Conservation (phyloP, 2,329 filamentous ascomycete species). For the Monosporascus sp. region DNA sequence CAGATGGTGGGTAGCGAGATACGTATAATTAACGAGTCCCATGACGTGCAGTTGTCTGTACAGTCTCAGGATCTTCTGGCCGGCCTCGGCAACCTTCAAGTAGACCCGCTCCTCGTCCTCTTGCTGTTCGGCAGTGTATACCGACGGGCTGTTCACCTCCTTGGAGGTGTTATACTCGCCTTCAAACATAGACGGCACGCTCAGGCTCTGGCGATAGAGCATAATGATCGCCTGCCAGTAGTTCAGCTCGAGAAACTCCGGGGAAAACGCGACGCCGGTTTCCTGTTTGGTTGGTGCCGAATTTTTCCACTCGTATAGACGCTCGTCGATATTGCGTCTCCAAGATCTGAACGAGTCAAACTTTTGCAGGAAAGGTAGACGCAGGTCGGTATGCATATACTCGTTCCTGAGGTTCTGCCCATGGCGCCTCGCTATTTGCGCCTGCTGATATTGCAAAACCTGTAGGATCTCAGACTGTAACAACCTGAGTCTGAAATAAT, state of each 20-base stretch:
- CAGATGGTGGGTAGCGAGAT: conserved; percentile 88
- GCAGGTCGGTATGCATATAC: conserved; percentile 72
- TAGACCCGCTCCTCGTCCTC: conserved; percentile 91
- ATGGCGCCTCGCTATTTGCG: conserved; percentile 66
- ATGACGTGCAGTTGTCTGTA: conserved; percentile 86
- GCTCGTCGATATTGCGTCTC: conserved; percentile 79
- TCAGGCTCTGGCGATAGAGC: conserved; percentile 86
- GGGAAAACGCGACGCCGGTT: conserved; percentile 83
- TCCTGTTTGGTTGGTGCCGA: conserved; percentile 71
- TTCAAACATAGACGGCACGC: conserved; percentile 78
- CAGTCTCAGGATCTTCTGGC: conserved; percentile 84
- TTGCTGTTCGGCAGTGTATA: conserved; percentile 59
- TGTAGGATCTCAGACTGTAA: conserved; percentile 94
- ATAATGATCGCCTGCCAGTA: conserved; percentile 98
- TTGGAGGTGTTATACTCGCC: conserved; percentile 66
- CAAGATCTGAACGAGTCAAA: conserved; percentile 85
- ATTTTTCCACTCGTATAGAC: conserved; percentile 81
- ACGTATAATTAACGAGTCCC: conserved; percentile 91
- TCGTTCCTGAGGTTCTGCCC: conserved; percentile 61
- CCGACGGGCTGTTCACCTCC: conserved; percentile 57
- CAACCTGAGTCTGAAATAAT: conserved; percentile 84
- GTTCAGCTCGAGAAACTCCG: conserved; percentile 87
- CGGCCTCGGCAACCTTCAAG: conserved; percentile 89
- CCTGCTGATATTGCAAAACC: conserved; percentile 87
- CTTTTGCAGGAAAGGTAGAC: conserved; percentile 77